Conservation (phyloP, 1,139 yeast genomes). For the Hemisphaericaspora lyxosophila region DNA sequence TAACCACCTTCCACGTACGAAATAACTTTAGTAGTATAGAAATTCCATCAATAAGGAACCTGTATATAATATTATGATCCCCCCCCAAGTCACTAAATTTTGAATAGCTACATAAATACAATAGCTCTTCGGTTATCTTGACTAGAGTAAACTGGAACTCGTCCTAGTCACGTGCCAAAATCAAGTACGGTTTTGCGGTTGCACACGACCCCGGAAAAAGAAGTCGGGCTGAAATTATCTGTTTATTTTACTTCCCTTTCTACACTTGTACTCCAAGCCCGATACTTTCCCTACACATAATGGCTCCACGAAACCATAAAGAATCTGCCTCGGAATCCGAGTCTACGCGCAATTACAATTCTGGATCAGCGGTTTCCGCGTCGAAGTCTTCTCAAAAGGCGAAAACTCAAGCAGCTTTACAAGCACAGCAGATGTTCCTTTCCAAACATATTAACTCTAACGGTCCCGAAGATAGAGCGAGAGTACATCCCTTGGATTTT, state of each 20-base stretch:
- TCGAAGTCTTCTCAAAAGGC: conserved; percentile 51
- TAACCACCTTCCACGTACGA: too few species aligned
- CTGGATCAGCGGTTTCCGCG: conserved; percentile 15
- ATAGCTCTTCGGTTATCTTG: background rate
- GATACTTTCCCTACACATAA: background rate
- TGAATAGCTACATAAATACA: too few species aligned
- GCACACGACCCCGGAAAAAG: background rate
- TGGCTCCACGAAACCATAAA: conserved; percentile 16
- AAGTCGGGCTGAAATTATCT: too few species aligned
- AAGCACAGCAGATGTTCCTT: conserved; percentile 60
- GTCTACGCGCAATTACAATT: conserved; percentile 22
- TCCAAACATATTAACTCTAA: conserved; percentile 62
- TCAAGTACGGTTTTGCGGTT: background rate
- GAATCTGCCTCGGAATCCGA: conserved; percentile 50
- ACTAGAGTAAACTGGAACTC: background rate
- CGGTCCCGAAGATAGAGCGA: conserved; percentile 57
- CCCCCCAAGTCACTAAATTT: too few species aligned
- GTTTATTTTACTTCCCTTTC: too few species aligned
- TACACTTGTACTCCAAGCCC: too few species aligned
- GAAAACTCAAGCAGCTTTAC: conserved; percentile 54
- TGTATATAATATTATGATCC: too few species aligned
- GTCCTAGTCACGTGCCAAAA: background rate
- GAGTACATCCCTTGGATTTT: conserved; percentile 60
- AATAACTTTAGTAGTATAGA: too few species aligned
- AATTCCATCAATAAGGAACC: too few species aligned